These are phyloP conservation scores for Thuidium tamariscinum DNA, from an alignment of 225 moss, liverwort and hornwort species.

Conservation along the genomic window DNA sequence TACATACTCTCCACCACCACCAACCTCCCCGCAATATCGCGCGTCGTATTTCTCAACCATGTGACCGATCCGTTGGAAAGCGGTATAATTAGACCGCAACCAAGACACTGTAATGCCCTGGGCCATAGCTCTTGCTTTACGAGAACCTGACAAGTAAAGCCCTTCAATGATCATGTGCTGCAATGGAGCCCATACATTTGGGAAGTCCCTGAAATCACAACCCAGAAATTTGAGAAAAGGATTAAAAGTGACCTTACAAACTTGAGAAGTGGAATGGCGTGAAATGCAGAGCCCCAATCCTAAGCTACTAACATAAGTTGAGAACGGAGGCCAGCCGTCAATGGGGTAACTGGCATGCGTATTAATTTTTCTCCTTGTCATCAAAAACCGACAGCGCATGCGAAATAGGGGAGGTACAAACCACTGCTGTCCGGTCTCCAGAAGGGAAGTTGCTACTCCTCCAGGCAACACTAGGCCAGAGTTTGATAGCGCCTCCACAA, in stretches of 20 bases:
- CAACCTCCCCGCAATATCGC: constrained; percentile 30
- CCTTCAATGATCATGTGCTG: constrained; percentile 91
- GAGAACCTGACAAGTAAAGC: constrained; percentile 16
- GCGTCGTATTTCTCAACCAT: constrained; percentile 85
- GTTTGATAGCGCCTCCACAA: constrained; percentile 36
- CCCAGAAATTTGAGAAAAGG: background rate
- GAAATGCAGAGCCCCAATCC: background rate
- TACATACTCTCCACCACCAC: constrained; percentile 62
- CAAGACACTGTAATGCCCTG: constrained; percentile 44
- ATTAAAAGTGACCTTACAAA: background rate
- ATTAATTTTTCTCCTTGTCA: background rate
- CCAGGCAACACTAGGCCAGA: constrained; percentile 59
- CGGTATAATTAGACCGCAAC: constrained; percentile 45
- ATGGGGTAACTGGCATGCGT: background rate
- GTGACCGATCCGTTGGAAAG: constrained; percentile 30
- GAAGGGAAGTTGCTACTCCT: constrained; percentile 55
- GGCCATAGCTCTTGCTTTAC: constrained; percentile 25
- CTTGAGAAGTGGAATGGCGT: background rate
- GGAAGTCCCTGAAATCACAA: constrained; percentile 45
- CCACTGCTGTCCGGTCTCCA: constrained; percentile 65
- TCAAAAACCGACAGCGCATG: background rate
- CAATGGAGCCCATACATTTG: constrained; percentile 80
- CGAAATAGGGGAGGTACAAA: background rate
- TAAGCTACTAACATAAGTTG: background rate
- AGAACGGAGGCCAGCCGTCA: background rate